Evolutionary conservation across 108 stramenopile species (phyloP).

Genomic region (Cyclotella sp.): DNA sequence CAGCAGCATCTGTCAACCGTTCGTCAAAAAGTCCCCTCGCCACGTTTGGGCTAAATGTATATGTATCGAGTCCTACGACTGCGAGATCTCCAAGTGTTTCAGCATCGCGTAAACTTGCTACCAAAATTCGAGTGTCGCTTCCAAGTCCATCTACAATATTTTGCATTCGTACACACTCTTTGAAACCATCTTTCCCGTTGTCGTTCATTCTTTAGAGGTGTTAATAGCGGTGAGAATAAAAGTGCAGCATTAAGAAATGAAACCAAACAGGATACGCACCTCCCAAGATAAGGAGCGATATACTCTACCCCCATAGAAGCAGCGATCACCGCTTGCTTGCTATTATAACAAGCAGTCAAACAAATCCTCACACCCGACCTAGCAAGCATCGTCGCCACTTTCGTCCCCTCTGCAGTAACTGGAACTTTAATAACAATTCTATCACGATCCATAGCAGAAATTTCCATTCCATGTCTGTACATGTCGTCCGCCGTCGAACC

Average conservation of each 20-base stretch:
- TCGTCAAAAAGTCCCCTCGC: slow-evolving; percentile 64
- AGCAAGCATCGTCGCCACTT: slow-evolving; percentile 65
- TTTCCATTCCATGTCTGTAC: slow-evolving; percentile 62
- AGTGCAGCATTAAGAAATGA: slow-evolving; percentile 16
- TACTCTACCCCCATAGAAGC: slow-evolving; percentile 68
- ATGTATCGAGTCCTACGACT: slow-evolving; percentile 63
- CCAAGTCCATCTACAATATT: slow-evolving; percentile 64
- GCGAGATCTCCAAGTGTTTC: slow-evolving; percentile 59
- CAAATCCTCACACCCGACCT: slow-evolving; percentile 63
- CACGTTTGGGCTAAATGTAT: slow-evolving; percentile 66
- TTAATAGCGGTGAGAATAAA: slow-evolving; percentile 30
- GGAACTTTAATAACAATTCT: slow-evolving; percentile 78
- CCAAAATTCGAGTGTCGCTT: slow-evolving; percentile 68
- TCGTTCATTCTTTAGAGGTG: slow-evolving; percentile 61
- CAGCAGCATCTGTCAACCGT: slow-evolving; percentile 62
- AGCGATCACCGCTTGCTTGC: slow-evolving; percentile 69
- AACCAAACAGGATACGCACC: slow-evolving; percentile 1
- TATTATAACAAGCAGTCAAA: slow-evolving; percentile 72
- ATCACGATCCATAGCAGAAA: slow-evolving; percentile 55
- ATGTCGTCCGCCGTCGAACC: slow-evolving; percentile 61
- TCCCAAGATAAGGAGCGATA: slow-evolving; percentile 51
- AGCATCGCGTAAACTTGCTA: slow-evolving; percentile 64
- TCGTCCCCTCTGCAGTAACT: slow-evolving; percentile 55
- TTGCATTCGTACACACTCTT: slow-evolving; percentile 65
- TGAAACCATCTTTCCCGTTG: slow-evolving; percentile 65